Percentiles rank a stretch among this genome's conserved stretches.
These are phyloP conservation scores for Saxophila tyrrhenica DNA, from an alignment of 495 filamentous ascomycete genomes.

Conservation along the genomic window DNA sequence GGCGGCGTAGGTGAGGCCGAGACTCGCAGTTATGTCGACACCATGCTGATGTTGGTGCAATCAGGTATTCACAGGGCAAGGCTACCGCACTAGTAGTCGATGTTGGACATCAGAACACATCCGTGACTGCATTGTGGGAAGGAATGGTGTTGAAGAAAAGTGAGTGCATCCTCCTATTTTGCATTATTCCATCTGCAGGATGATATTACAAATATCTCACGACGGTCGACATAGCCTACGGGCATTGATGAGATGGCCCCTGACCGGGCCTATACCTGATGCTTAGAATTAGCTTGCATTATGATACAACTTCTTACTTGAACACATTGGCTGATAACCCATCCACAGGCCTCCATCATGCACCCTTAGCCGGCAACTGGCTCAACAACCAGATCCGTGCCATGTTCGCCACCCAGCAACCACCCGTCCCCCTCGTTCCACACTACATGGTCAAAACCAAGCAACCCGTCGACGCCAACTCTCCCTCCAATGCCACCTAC, in stretches of 20 bases:
- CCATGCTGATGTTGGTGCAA: constrained; percentile 4
- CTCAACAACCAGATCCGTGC: constrained; percentile 76
- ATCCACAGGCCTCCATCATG: constrained; percentile 55
- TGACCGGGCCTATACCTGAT: constrained; percentile 11
- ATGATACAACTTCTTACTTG: background rate
- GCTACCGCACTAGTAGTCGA: constrained; percentile 85
- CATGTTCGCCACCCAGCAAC: constrained; percentile 62
- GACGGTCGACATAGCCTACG: constrained; percentile 16
- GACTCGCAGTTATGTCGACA: background rate
- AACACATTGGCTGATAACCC: constrained; percentile 1
- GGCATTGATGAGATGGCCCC: constrained; percentile 18
- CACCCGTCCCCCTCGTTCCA: constrained; percentile 68
- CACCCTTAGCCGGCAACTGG: constrained; percentile 77
- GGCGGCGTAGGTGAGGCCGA: constrained; percentile 43
- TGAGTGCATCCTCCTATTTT: constrained; percentile 6
- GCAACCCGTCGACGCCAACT: constrained; percentile 75
- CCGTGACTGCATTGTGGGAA: constrained; percentile 84
- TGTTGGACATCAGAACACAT: constrained; percentile 81
- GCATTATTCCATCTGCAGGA: background rate
- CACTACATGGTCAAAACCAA: constrained; percentile 82
- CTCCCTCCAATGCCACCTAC: constrained; percentile 60
- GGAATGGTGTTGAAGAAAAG: constrained; percentile 81
- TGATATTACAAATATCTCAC: constrained; percentile 15
- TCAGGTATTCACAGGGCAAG: constrained; percentile 85
- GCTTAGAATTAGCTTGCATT: background rate